Conservation (phyloP, 1,284 basidiomycete species). For the Moniliella sp. region DNA sequence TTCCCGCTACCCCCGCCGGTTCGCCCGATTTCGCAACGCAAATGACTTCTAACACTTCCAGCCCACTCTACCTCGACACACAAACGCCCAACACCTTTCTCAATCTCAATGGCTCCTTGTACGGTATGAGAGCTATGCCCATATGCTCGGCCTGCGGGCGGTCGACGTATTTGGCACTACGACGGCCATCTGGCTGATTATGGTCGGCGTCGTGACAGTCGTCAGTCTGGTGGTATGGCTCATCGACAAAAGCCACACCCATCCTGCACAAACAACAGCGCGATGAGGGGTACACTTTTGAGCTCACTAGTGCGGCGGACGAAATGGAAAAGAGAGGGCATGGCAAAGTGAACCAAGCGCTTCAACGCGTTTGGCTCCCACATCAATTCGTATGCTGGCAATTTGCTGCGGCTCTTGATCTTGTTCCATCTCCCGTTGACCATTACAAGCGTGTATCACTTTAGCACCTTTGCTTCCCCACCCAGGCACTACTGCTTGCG, state of each 20-base stretch:
- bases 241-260: conserved; percentile 10
- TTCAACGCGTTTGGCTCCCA: background rate
- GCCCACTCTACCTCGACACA: conserved; percentile 56
- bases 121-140: conserved; percentile 60
- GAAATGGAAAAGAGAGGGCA: background rate
- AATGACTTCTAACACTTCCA: conserved; percentile 44
- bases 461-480: conserved; percentile 43
- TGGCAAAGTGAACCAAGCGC: background rate
- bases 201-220: conserved; percentile 50
- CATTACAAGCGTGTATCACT: conserved; percentile 67
- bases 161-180: conserved; percentile 67
- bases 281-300: conserved; percentile 3
- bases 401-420: conserved; percentile 65
- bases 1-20: conserved; percentile 2
- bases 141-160: conserved; percentile 54
- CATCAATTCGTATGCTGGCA: conserved; percentile 44
- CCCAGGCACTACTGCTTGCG: conserved; percentile 47
- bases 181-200: conserved; percentile 56
- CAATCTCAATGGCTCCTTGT: conserved; percentile 33
- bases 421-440: conserved; percentile 84
- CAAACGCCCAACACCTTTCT: conserved; percentile 50
- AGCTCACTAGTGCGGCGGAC: background rate
- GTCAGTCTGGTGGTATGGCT: conserved; percentile 49
- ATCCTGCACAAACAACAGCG: conserved; percentile 6
- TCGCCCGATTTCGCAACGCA: conserved; percentile 36